Evolutionary conservation across 371 early-diverging fungal genomes (phyloP), one percentile per base, ranked within the genome.

Genomic region (Lichtheimia ramosa): DNA sequence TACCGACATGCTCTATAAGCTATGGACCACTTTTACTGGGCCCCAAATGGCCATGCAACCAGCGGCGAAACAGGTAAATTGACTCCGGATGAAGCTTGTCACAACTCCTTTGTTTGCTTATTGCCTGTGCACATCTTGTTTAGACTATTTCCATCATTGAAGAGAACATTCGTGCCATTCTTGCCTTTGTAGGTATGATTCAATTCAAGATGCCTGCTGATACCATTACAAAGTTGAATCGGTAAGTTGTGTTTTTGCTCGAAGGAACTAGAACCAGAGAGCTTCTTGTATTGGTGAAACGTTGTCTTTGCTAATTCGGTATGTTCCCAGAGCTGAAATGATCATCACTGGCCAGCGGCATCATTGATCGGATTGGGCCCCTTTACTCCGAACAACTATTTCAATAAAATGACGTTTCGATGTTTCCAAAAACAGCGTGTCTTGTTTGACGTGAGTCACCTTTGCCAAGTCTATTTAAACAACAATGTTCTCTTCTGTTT

Each of bases 121-220:
- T 34, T 8, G 10, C 10, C 10, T 34, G 34, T 34, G 34, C 34
- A 4, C 34, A 34, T 34, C 2, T 25, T 14, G 51, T 34, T 58
- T 50, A 65, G 69, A 60, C 59, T 16, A 28, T 74, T 40, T 43
- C 52, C 34, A 34, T 46, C 8, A 51, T 71, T 34, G 68, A 70
- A 43, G 57, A 73, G 18, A 75, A 74, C 43, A 85, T 87, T 10
- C 83, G 88, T 43, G 81, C 86, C 5, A 51, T 96, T 14, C 83
- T 91, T 65, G 81, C 88, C 46, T 94, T 93, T 83, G 86, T 91
- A 1, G 94, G 94, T 10, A 80, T 86, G 61, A 82, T 94, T 56
- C 91, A 91, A 70, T 91, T 91, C 73, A 77, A 89, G 21, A 90
- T 95, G 70, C 90, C 94, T 5, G 80, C 83, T 3, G 95, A 94